Evolutionary conservation across 768 basidiomycete species (phyloP).

Genomic region (Phylloporus scabripes): DNA sequence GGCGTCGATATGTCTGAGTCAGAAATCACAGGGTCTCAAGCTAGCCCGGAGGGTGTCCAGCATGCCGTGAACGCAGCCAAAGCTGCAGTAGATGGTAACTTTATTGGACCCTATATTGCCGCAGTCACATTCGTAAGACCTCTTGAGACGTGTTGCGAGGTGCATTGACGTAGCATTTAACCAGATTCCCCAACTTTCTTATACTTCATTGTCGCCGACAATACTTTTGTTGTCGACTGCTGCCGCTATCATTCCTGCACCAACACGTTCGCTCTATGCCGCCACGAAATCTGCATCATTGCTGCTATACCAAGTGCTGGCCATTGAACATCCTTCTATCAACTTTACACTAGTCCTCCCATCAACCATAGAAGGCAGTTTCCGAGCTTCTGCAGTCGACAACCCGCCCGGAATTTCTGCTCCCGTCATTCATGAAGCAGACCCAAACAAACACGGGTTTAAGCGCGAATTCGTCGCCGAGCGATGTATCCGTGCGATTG

Average conservation of each 20-base stretch:
- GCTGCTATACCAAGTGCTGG: slow-evolving; percentile 68
- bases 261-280: slow-evolving; percentile 78
- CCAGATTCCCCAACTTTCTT: slow-evolving; percentile 71
- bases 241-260: slow-evolving; percentile 77
- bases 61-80: slow-evolving; percentile 50
- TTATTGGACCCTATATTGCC: slow-evolving; percentile 60
- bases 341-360: slow-evolving; percentile 59
- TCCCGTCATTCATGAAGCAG: slow-evolving; percentile 34
- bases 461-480: slow-evolving; percentile 56
- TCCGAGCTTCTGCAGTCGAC: slow-evolving; percentile 78
- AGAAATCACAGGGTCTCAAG: slow-evolving; percentile 32
- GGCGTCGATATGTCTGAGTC: slow-evolving; percentile 39
- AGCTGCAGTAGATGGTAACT: slow-evolving; percentile 60
- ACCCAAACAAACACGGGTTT: slow-evolving; percentile 55
- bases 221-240: slow-evolving; percentile 76
- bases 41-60: slow-evolving; percentile 52
- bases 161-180: background rate
- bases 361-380: slow-evolving; percentile 67
- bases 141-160: background rate
- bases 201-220: slow-evolving; percentile 61
- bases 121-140: slow-evolving; percentile 65
- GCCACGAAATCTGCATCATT: slow-evolving; percentile 80
- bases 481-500: slow-evolving; percentile 56
- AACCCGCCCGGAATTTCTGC: slow-evolving; percentile 29
- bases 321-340: slow-evolving; percentile 74